Evolutionary conservation across 148 eudicot species (phyloP).

Genomic region (Rhododendron ferrugineum): DNA sequence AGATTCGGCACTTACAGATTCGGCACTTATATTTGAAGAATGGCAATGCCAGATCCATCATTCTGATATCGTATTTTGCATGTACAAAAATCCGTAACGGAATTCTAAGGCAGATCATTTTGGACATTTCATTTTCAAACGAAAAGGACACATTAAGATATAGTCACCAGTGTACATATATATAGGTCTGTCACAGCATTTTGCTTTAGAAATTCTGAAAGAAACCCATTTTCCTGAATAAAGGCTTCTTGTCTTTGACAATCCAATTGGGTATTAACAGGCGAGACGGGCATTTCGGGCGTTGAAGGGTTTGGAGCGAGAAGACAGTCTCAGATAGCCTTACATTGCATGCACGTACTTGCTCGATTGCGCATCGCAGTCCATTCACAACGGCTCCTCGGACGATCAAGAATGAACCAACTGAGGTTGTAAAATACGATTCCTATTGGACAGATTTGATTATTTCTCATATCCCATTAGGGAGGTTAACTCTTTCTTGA

Average conservation of each 20-base stretch:
- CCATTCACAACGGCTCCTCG: conserved; percentile 43
- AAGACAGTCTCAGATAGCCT: conserved; percentile 70
- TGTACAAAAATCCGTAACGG: not conserved
- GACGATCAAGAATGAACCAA: not conserved
- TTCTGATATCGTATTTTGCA: not conserved
- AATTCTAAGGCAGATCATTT: not conserved
- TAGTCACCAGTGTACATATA: not conserved
- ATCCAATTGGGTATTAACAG: conserved; percentile 17
- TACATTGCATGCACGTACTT: conserved; percentile 69
- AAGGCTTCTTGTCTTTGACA: not conserved
- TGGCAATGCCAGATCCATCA: not conserved
- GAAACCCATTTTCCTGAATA: not conserved
- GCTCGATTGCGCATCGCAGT: conserved; percentile 58
- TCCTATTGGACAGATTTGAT: not conserved
- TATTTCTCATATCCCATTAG: not conserved
- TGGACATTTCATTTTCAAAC: not conserved
- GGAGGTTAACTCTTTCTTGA: not conserved
- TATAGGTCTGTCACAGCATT: not conserved
- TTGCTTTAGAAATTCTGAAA: not conserved
- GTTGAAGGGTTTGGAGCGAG: conserved; percentile 67
- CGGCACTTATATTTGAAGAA: too few relatives aligned
- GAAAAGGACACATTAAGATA: not conserved
- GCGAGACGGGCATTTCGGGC: conserved; percentile 65
- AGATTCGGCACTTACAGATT: too few relatives aligned
- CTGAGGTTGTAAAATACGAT: not conserved